Conservation (phyloP, 2,329 filamentous ascomycete species). For the Fusarium liriodendri region DNA sequence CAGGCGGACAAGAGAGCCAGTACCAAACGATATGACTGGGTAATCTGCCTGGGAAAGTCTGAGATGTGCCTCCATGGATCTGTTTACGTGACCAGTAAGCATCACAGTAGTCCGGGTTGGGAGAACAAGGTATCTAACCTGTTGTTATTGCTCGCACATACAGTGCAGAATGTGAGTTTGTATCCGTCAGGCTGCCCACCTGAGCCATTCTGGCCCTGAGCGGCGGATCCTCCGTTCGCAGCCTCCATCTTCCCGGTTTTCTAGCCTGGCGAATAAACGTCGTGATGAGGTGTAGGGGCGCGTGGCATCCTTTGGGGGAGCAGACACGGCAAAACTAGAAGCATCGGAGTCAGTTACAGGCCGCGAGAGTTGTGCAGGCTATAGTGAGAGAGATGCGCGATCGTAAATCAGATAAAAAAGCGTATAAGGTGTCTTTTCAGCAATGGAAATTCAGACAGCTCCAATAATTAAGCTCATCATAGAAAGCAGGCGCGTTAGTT, state of each 20-base stretch:
- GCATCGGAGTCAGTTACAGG: slow-evolving; percentile 19
- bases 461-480: slow-evolving; percentile 73
- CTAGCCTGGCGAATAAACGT: slow-evolving; percentile 33
- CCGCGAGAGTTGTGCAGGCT: neutral
- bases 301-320: slow-evolving; percentile 39
- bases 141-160: slow-evolving; percentile 99
- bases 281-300: slow-evolving; percentile 11
- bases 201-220: slow-evolving; percentile 55
- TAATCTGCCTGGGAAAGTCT: slow-evolving; percentile 87
- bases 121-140: slow-evolving; percentile 65
- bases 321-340: slow-evolving; percentile 17
- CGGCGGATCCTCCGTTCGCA: slow-evolving; percentile 52
- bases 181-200: slow-evolving; percentile 70
- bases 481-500: slow-evolving; percentile 26
- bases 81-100: slow-evolving; percentile 25
- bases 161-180: slow-evolving; percentile 96
- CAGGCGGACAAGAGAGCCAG: slow-evolving; percentile 91
- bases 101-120: neutral
- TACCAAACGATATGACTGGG: slow-evolving; percentile 98
- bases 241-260: slow-evolving; percentile 52
- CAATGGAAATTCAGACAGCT: slow-evolving; percentile 78
- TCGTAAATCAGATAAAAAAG: slow-evolving; percentile 56
- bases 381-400: neutral
- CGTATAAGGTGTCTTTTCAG: slow-evolving; percentile 72
- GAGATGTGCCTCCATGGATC: slow-evolving; percentile 93